Evolutionary conservation across 2,329 filamentous ascomycete species (phyloP), one percentile per base, ranked within the genome.

Genomic region (Trichoderma simmonsii): DNA sequence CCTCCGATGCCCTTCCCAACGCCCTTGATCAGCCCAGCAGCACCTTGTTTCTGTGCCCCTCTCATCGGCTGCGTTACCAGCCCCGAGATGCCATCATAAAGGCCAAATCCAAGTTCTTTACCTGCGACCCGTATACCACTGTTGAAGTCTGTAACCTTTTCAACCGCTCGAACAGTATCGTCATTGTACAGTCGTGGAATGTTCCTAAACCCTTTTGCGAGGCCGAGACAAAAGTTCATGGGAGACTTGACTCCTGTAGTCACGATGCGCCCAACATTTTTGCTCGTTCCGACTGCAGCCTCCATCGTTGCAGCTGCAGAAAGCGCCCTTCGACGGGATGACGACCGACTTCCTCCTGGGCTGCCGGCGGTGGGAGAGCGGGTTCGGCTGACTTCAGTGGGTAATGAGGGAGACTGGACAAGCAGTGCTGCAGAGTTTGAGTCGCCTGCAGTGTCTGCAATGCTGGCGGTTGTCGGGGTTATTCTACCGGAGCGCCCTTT

Each of bases 191-290:
- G 84, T 75, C 89, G 91, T 0, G 95, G 94, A 6, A 93, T 91
- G 76, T 97, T 97, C 78, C 95, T 92, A 79, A 97, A 97, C 0
- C 95, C 95, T 80, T 92, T 92, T 0, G 94, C 92, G 48, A 97
- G 82, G 1, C 92, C 92, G 56, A 97, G 82, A 54, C 93, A 93
- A 74, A 97, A 92, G 79, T 97, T 93, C 86, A 96, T 91, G 0
- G 94, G 95, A 2, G 91, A 91, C 76, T 92, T 93, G 72, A 95
- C 85, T 6, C 92, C 89, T n/a, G 92, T 90, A 12, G 87, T 87
- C 6, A 95, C 89, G 62, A 96, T 91, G n/a, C 90, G 88, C 26
- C 89, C 87, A 43, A 94, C 87, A 2, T 91, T 90, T 75, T 89
- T 91, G 1, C 89, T 87, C 8, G 92, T 90, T 61, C 88, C 89